Evolutionary conservation across 345 rosid species (phyloP).

Genomic region (Iberis pinnata): DNA sequence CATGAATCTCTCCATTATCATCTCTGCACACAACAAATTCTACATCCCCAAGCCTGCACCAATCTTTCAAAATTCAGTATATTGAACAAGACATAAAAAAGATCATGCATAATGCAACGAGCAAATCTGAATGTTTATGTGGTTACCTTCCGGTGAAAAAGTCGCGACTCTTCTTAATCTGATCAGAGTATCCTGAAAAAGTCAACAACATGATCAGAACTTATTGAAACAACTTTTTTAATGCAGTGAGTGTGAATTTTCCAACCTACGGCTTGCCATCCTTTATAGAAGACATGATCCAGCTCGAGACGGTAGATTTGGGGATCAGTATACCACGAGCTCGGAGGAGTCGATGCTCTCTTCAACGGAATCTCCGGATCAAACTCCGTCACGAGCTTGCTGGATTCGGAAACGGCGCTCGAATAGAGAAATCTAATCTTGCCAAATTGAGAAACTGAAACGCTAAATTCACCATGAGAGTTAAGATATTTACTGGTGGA

Average conservation of each 20-base stretch:
- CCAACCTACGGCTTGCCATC: slow-evolving; percentile 83
- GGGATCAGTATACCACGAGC: slow-evolving; percentile 78
- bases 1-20: slow-evolving; percentile 53
- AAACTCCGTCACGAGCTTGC: slow-evolving; percentile 40
- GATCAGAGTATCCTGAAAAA: slow-evolving; percentile 55
- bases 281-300: slow-evolving; percentile 60
- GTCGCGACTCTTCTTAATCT: slow-evolving; percentile 55
- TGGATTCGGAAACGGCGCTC: slow-evolving; percentile 1
- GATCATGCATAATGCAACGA: not conserved
- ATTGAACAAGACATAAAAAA: not conserved
- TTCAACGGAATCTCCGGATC: slow-evolving; percentile 59
- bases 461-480: not conserved
- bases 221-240: not conserved
- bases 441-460: slow-evolving; percentile 2
- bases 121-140: not conserved
- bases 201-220: slow-evolving; percentile 12
- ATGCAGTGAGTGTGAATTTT: not conserved
- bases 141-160: slow-evolving; percentile 75
- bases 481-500: not conserved
- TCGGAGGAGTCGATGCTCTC: slow-evolving; percentile 68
- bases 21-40: slow-evolving; percentile 76
- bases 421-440: slow-evolving; percentile 1
- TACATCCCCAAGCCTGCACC: slow-evolving; percentile 62
- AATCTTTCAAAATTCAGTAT: slow-evolving; percentile 9
- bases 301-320: slow-evolving; percentile 52